These are phyloP conservation scores for Scedosporium boydii DNA, from an alignment of 2,329 filamentous ascomycete species.

Conservation along the genomic window DNA sequence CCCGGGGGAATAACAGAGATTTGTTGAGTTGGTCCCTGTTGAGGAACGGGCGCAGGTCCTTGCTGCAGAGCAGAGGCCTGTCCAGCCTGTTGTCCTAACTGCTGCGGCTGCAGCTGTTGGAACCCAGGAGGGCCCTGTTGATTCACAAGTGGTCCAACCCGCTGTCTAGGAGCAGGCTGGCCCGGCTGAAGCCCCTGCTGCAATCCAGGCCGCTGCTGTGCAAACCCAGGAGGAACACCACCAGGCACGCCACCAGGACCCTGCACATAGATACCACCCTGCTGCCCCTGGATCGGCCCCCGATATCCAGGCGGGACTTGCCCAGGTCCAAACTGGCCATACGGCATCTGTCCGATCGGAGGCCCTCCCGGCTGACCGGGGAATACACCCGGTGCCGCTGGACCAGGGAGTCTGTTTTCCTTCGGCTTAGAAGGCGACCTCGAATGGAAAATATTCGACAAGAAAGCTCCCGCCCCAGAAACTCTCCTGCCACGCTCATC, in stretches of 20 bases:
- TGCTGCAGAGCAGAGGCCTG: background rate
- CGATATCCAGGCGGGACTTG: background rate
- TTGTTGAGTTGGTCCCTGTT: background rate
- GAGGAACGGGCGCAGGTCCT: background rate
- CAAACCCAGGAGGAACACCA: background rate
- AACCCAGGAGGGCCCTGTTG: background rate
- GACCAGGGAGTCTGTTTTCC: conserved; percentile 7
- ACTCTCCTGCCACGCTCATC: conserved; percentile 16
- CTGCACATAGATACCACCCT: background rate
- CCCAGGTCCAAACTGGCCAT: background rate
- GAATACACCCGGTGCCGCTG: background rate
- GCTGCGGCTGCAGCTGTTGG: background rate
- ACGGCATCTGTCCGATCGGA: background rate
- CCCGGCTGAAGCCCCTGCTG: background rate
- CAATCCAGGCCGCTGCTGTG: background rate
- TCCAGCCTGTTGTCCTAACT: background rate
- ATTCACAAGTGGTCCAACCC: background rate
- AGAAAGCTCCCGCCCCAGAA: conserved; percentile 13
- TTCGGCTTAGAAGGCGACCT: conserved; percentile 12
- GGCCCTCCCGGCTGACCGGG: background rate
- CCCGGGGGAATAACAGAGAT: background rate
- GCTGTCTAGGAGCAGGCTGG: background rate
- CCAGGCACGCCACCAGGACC: background rate
- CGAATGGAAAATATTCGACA: conserved; percentile 14
- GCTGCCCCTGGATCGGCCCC: background rate